These are phyloP conservation scores for Aspergillus panamensis DNA, from an alignment of 495 filamentous ascomycete species.

Conservation along the genomic window DNA sequence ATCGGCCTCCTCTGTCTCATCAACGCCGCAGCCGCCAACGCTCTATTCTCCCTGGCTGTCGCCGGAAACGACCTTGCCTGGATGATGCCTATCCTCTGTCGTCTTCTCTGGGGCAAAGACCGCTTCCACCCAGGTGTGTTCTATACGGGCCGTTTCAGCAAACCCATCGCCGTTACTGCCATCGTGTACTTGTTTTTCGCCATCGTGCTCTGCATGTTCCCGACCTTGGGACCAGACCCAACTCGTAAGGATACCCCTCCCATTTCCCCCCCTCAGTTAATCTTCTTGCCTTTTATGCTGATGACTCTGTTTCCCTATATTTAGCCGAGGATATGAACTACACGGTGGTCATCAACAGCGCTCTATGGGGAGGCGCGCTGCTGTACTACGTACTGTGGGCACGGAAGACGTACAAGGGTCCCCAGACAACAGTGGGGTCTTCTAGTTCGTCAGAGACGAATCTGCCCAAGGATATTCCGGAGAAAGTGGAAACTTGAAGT, in stretches of 20 bases:
- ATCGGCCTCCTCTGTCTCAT: constrained; percentile 60
- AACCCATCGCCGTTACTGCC: constrained; percentile 51
- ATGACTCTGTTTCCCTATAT: constrained; percentile 1
- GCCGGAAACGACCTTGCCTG: constrained; percentile 62
- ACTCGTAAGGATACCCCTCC: constrained; percentile 31
- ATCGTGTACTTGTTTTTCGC: constrained; percentile 55
- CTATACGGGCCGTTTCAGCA: constrained; percentile 54
- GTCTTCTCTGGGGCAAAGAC: constrained; percentile 58
- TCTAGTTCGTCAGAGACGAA: constrained; percentile 16
- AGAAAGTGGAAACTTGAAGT: background rate
- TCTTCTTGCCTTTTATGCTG: background rate
- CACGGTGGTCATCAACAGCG: constrained; percentile 59
- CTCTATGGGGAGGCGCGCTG: constrained; percentile 58
- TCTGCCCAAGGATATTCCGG: background rate
- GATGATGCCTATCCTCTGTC: constrained; percentile 59
- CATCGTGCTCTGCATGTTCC: constrained; percentile 57
- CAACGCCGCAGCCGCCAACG: constrained; percentile 53
- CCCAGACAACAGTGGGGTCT: constrained; percentile 57
- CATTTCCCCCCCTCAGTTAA: background rate
- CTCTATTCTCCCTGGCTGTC: constrained; percentile 60
- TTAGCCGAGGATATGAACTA: constrained; percentile 59
- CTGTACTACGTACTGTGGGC: constrained; percentile 64
- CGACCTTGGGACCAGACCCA: constrained; percentile 54
- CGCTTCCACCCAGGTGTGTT: constrained; percentile 63
- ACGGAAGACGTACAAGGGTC: constrained; percentile 68